These are phyloP conservation scores for Trichoderma sp. DNA, from an alignment of 2,329 filamentous ascomycete species.

Conservation along the genomic window DNA sequence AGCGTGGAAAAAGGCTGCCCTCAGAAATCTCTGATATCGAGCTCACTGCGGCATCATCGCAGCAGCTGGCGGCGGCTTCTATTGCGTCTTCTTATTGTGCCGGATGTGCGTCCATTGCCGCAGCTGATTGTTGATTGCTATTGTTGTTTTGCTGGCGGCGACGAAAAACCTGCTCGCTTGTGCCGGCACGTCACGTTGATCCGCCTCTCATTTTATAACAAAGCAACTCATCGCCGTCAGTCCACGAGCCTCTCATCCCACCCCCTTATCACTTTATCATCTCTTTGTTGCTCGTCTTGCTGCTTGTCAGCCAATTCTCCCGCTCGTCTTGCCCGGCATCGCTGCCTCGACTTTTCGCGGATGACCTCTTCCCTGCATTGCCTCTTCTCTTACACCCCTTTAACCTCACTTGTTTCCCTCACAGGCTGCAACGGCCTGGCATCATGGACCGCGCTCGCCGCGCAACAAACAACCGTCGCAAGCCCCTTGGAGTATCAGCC, in stretches of 20 bases:
- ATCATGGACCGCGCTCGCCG: constrained; percentile 41
- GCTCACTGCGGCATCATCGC: constrained; percentile 24
- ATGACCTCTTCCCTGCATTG: constrained; percentile 18
- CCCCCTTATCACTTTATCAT: not conserved
- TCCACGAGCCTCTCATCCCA: not conserved
- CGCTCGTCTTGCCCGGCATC: not conserved
- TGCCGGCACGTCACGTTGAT: constrained; percentile 21
- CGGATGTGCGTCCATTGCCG: constrained; percentile 20
- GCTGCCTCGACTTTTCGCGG: not conserved
- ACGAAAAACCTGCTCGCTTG: constrained; percentile 18
- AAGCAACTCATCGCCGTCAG: constrained; percentile 15
- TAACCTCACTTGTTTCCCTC: constrained; percentile 14
- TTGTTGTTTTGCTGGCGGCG: constrained; percentile 16
- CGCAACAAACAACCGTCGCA: constrained; percentile 34
- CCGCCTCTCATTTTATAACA: constrained; percentile 14
- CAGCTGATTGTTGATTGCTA: constrained; percentile 21
- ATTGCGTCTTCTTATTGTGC: constrained; percentile 18
- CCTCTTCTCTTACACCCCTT: constrained; percentile 24
- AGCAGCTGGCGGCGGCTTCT: constrained; percentile 16
- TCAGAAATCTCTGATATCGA: constrained; percentile 27
- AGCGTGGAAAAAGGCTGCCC: constrained; percentile 20
- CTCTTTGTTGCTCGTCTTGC: not conserved
- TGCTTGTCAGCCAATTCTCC: not conserved
- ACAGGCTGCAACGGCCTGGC: constrained; percentile 32
- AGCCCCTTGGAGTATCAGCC: constrained; percentile 32